phyloP scores from a whole-genome alignment of 2,329 filamentous ascomycete genomes.

The Paraconiothyrium brasiliense region DNA sequence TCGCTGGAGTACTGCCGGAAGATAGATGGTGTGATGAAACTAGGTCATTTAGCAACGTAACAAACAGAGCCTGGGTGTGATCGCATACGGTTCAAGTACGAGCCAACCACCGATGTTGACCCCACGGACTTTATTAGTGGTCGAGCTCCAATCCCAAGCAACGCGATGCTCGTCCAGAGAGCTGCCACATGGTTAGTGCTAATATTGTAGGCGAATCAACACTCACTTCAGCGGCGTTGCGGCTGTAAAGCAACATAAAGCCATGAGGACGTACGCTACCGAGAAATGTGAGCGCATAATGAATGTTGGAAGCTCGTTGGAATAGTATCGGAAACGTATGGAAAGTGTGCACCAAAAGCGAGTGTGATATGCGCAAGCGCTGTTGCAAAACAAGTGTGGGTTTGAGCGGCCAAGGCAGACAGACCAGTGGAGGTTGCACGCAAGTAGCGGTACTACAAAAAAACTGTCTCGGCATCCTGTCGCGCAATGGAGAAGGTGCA shows the following conservation, averaged over 20 bases:
- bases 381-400: too few species aligned
- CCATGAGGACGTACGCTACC: neutral
- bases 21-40: slow-evolving; percentile 66
- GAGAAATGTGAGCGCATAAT: slow-evolving; percentile 1
- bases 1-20: slow-evolving; percentile 52
- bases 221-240: neutral
- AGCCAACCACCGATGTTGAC: slow-evolving; percentile 50
- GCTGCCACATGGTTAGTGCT: slow-evolving; percentile 15
- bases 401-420: too few species aligned
- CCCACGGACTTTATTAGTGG: slow-evolving; percentile 52
- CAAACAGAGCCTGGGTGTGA: neutral
- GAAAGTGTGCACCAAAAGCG: too few species aligned
- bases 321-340: neutral
- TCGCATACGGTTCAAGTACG: slow-evolving; percentile 41
- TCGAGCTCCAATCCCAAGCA: slow-evolving; percentile 53
- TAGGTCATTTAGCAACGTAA: slow-evolving; percentile 20
- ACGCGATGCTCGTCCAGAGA: slow-evolving; percentile 25
- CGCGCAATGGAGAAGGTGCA: too few species aligned
- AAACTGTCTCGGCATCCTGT: too few species aligned
- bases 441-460: too few species aligned
- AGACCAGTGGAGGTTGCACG: too few species aligned
- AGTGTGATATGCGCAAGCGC: too few species aligned
- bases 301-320: neutral
- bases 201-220: too few species aligned
- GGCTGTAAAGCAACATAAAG: neutral